Base-by-base conservation (phyloP, 768 basidiomycete genomes). In the Fomitopsis pulvina region DNA sequence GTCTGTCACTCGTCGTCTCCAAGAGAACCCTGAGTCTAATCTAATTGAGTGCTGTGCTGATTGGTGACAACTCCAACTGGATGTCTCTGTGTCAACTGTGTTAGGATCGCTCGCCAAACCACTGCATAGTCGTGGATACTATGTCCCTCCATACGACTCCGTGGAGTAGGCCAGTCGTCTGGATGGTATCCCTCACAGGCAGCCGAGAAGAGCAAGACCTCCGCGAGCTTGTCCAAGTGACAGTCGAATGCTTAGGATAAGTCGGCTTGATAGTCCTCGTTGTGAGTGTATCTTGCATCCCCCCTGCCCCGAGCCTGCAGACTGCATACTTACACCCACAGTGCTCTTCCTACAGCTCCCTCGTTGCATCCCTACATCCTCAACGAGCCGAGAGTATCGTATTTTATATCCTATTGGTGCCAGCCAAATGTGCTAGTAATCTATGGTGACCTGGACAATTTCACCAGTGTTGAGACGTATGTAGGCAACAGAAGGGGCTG, bases 261-360 rank as follows among this genome's bases (percentile, higher is more conserved):
- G 66, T 85, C n/a, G 53, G 63, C 12, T 72, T 76, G 4, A 65
- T 91, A 4, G 77, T 80, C 0, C 59, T 92, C 38, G 62, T 85
- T 45, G 89, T 87, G 57, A 58, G 79, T 69, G n/a, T n/a, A n/a
- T n/a, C 46, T 40, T 41, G 22, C 8, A 25, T 51, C 41, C 30
- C 10, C 7, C 48, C 32, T 11, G 10, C 34, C 6, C 47, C 29
- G 41, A 50, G 22, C 18, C 16, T 30, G 39, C 24, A 30, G 24
- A 26, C 46, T 16, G n/a, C 45, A n/a, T 24, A n/a, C n/a, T n/a
- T n/a, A n/a, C n/a, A n/a, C n/a, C n/a, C n/a, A 25, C 45, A 89
- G 86, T 87, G 87, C 4, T 92, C 92, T 66, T 92, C 89, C 10
- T 72, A 89, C 72, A 90, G 89, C 1, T 80, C 85, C 2, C 71